Base-by-base conservation (phyloP, 805 yeast species). In the Blastobotrys robertii region DNA sequence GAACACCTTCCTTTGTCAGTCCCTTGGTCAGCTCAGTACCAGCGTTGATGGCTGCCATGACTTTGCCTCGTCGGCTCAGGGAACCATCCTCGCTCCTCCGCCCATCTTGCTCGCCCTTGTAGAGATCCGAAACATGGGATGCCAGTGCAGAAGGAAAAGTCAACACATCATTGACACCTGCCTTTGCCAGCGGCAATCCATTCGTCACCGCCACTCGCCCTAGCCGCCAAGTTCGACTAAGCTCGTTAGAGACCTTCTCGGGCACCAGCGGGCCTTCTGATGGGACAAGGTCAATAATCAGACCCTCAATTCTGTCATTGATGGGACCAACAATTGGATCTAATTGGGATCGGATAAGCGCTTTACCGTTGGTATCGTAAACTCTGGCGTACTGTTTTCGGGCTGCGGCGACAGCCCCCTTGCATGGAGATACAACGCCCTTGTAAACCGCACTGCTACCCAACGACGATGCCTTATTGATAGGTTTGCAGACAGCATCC, bases 321-420 rank as follows among this genome's bases (percentile, higher is more conserved):
- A 80, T 37, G 25, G 92, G 88, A 31, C 66, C 68, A 38, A 82
- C 64, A 9, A 79, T 30, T 3, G 84, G 80, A 58, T 81, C 86
- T 15, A 79, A 54, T 16, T 73, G 70, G n/a, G 80, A 68, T 50
- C 85, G 69, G 32, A 82, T 50, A 40, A 79, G 56, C 34, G 84
- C 81, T 54, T 75, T 76, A 16, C 85, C 85, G 28, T 76, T 65
- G 6, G 74, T 68, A 54, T 78, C 77, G 56, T 73, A 71, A 34
- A 76, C 54, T 29, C 73, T 67, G 38, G 70, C 64, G 54, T 76
- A 72, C 55, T 76, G 73, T 42, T 62, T 63, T 40, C 66, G 67
- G 49, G 82, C 77, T 45, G 71, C 62, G 39, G 67, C 70, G 38
- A 62, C 57, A 12, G 52, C 65, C 19, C 42, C 34, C 50, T 65